Conservation (phyloP, 2,329 filamentous ascomycete genomes). For the Colletotrichum gigasporum region DNA sequence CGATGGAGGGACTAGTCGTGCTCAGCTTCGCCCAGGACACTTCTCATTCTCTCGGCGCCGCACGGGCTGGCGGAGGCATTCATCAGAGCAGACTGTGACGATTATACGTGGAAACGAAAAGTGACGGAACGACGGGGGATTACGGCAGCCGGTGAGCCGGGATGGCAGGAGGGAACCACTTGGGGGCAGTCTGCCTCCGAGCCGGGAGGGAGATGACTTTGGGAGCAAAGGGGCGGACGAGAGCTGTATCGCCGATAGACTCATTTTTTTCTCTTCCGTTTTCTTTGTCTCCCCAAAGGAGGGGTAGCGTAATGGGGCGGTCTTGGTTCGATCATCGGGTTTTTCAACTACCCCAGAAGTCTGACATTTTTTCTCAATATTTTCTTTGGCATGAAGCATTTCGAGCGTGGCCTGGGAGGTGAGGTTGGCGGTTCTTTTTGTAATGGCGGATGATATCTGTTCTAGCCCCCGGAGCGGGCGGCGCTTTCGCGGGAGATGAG, state of each 20-base stretch:
- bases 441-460: constrained; percentile 5
- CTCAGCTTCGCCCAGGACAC: background rate
- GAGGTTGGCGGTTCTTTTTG: background rate
- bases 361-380: background rate
- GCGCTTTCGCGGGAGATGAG: background rate
- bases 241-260: background rate
- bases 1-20: background rate
- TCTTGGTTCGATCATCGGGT: background rate
- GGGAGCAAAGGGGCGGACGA: background rate
- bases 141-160: background rate
- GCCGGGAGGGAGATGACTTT: background rate
- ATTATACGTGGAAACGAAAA: constrained; percentile 20
- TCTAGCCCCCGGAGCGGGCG: background rate
- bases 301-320: background rate
- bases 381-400: constrained; percentile 13
- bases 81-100: constrained; percentile 7
- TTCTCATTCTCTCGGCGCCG: background rate
- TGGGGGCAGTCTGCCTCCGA: background rate
- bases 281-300: constrained; percentile 13
- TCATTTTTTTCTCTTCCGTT: background rate
- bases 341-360: background rate
- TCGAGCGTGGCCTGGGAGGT: background rate
- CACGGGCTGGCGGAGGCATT: background rate
- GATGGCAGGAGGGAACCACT: background rate
- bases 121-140: background rate